Evolutionary conservation across 1,284 basidiomycete genomes (phyloP).

Genomic region (Cutaneotrichosporon cavernicola): DNA sequence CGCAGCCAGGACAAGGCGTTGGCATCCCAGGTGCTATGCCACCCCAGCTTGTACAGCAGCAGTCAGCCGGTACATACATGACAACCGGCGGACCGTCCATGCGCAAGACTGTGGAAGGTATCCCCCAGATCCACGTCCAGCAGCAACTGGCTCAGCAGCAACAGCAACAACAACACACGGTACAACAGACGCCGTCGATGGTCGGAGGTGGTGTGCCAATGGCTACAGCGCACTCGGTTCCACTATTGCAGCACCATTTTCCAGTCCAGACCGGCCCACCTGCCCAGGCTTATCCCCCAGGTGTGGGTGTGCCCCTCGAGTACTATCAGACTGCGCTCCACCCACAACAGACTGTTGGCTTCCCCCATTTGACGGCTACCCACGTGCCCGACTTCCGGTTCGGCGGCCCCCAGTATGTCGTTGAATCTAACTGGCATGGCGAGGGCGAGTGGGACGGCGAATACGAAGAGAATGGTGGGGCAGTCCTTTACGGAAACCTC

Average conservation of each 20-base stretch:
- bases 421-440: constrained; percentile 20
- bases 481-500: constrained; percentile 33
- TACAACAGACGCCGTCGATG: constrained; percentile 3
- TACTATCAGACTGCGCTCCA: constrained; percentile 16
- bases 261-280: background rate
- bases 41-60: constrained; percentile 5
- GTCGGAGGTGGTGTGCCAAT: constrained; percentile 10
- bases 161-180: constrained; percentile 6
- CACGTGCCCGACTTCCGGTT: constrained; percentile 25
- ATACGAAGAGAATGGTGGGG: constrained; percentile 26
- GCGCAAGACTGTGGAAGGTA: constrained; percentile 26
- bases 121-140: constrained; percentile 26
- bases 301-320: constrained; percentile 7
- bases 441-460: constrained; percentile 33
- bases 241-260: constrained; percentile 7
- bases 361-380: constrained; percentile 17
- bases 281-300: constrained; percentile 2
- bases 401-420: constrained; percentile 18
- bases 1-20: background rate
- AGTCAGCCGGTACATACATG: background rate
- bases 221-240: constrained; percentile 5
- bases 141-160: constrained; percentile 14
- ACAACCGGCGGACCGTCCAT: constrained; percentile 23
- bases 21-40: background rate
- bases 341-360: constrained; percentile 3